Base-by-base conservation (phyloP, 2,329 filamentous ascomycete genomes). In the Fusarium annulatum region DNA sequence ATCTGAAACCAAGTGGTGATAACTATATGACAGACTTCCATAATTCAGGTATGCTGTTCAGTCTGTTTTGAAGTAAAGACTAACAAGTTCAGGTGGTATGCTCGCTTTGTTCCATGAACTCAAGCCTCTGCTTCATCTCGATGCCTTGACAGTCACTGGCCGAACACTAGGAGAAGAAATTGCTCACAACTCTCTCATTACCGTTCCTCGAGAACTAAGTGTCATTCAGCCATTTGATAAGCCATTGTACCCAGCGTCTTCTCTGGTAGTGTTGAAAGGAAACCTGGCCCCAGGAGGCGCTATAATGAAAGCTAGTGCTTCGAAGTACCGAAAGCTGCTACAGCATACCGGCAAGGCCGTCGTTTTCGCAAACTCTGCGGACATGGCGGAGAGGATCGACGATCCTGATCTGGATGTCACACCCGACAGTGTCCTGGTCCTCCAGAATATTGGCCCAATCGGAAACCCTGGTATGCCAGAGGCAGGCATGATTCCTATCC, bases 381-480 rank as follows among this genome's bases (percentile, higher is more conserved):
- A 96, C 2, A 84, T 98, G 18, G 91, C 90, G 30, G 85, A 85
- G 26, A 92, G 94, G 12, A 83, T 89, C 34, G 87, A 89, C 64
- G 82, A 84, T 46, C 84, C 85, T 0, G 77, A 80, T 34, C 89
- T 97, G 64, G 92, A 94, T 36, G 90, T 97, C 2, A 79, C 80
- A 0, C 72, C 80, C 0, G 81, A 87, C 45, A 86, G 84, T 49
- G 94, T 97, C 14, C 86, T 97, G 1, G 91, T 98, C 8, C 91
- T 98, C 33, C 91, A 95, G 72, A 95, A 95, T 70, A 96, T 98
- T 78, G 95, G 95, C 0, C 95, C 95, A 1, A 94, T 96, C 60
- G 95, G 95, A 26, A 94, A 94, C 4, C 95, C 95, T 0, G 95
- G 95, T 18, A 98, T 98, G 95, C 95, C 95, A 3, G 95, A 98